Evolutionary conservation across 192 early-diverging fungal genomes (phyloP).

Genomic region (Backusella parvicylindrica): DNA sequence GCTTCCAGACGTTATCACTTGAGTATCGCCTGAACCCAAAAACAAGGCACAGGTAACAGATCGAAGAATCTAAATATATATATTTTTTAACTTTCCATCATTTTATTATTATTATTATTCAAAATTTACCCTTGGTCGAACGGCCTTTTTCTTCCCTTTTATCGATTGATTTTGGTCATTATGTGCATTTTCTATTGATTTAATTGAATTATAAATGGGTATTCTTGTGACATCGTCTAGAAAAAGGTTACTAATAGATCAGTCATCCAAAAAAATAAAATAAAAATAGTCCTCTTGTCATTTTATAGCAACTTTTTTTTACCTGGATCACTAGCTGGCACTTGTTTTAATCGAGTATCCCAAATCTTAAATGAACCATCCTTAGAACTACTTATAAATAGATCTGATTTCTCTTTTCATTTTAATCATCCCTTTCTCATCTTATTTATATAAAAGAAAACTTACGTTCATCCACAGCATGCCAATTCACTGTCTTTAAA

Average conservation of each 20-base stretch:
- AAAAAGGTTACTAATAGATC: background rate
- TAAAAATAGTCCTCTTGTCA: too few species aligned
- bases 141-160: background rate
- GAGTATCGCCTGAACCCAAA: conserved; percentile 38
- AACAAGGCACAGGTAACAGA: conserved; percentile 56
- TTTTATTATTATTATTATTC: background rate
- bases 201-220: conserved; percentile 35
- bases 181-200: conserved; percentile 47
- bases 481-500: conserved; percentile 67
- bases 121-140: background rate
- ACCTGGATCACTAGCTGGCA: conserved; percentile 2
- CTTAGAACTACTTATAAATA: conserved; percentile 17
- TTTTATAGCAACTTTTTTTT: too few species aligned
- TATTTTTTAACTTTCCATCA: background rate
- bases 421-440: background rate
- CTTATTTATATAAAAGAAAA: background rate
- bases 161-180: background rate
- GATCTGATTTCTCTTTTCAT: conserved; percentile 5
- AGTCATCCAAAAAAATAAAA: background rate
- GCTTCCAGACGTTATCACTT: conserved; percentile 58
- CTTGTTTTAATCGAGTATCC: conserved; percentile 26
- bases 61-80: conserved; percentile 3
- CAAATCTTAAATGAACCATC: conserved; percentile 25
- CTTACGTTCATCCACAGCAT: conserved; percentile 56
- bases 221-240: background rate